Conservation (phyloP, 768 basidiomycete genomes). For the Xerocomus brunneocitrinus region DNA sequence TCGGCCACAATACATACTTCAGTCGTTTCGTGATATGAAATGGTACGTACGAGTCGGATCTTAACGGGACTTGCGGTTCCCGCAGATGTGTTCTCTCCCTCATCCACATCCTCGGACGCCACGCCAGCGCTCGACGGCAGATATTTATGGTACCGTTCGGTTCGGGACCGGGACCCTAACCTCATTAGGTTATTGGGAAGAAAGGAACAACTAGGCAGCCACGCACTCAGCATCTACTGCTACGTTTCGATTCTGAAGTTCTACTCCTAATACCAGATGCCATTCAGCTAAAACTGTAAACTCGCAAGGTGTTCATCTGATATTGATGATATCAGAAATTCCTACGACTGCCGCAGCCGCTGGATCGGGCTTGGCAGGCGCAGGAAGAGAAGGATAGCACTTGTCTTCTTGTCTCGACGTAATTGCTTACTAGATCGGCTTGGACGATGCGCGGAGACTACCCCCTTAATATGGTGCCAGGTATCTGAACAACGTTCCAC, state of each 20-base stretch:
- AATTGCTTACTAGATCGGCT: not conserved
- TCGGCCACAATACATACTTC: not conserved
- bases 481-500: not conserved
- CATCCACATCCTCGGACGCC: constrained; percentile 3
- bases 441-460: not conserved
- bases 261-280: not conserved
- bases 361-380: not conserved
- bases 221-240: not conserved
- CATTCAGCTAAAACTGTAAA: not conserved
- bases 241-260: not conserved
- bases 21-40: not conserved
- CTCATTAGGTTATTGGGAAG: not conserved
- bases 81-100: not conserved
- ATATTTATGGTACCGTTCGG: not conserved
- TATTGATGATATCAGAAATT: not conserved
- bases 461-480: not conserved
- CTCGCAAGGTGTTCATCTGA: not conserved
- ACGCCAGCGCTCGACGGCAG: not conserved
- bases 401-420: not conserved
- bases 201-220: not conserved
- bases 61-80: not conserved
- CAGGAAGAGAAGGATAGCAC: not conserved
- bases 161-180: not conserved
- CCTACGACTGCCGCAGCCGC: not conserved
- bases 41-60: not conserved